A percentile compares a stretch with the other conserved stretches of the same genome.
These are phyloP conservation scores for Aspergillus transmontanensis DNA, from an alignment of 2,329 filamentous ascomycete genomes.

Conservation along the genomic window DNA sequence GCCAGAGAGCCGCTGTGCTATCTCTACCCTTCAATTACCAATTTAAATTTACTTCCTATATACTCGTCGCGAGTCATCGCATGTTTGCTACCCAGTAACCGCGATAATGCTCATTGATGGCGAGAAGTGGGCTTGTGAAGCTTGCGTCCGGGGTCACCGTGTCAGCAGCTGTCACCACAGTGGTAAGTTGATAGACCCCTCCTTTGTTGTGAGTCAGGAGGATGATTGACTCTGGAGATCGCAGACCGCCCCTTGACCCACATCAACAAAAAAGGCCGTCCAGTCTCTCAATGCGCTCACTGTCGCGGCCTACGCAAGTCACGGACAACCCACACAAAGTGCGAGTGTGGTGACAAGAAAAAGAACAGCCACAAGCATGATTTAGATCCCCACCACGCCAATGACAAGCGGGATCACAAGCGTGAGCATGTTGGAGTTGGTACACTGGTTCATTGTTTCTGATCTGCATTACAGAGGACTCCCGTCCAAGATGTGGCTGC, in stretches of 20 bases:
- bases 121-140: slow-evolving; percentile 97
- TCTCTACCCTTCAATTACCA: slow-evolving; percentile 12
- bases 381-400: slow-evolving; percentile 35
- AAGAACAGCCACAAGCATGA: slow-evolving; percentile 58
- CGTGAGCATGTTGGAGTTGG: slow-evolving; percentile 39
- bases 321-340: slow-evolving; percentile 90
- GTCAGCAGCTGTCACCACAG: slow-evolving; percentile 98
- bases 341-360: slow-evolving; percentile 91
- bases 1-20: slow-evolving; percentile 13
- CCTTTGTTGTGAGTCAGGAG: background rate
- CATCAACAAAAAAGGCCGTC: slow-evolving; percentile 96
- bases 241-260: slow-evolving; percentile 87
- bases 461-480: slow-evolving; percentile 38
- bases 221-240: slow-evolving; percentile 7
- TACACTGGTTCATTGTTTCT: slow-evolving; percentile 31
- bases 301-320: slow-evolving; percentile 96
- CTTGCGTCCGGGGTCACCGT: slow-evolving; percentile 96
- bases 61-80: slow-evolving; percentile 40
- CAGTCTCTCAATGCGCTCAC: slow-evolving; percentile 96
- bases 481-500: slow-evolving; percentile 51
- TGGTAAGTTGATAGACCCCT: slow-evolving; percentile 62
- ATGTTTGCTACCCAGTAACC: slow-evolving; percentile 42
- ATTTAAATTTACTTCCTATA: slow-evolving; percentile 18
- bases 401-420: slow-evolving; percentile 41
- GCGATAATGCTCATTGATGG: slow-evolving; percentile 79